Percentiles rank a stretch among this genome's conserved stretches.
phyloP scores from a whole-genome alignment of 495 filamentous ascomycete species.

The Penicillium tannophilum region DNA sequence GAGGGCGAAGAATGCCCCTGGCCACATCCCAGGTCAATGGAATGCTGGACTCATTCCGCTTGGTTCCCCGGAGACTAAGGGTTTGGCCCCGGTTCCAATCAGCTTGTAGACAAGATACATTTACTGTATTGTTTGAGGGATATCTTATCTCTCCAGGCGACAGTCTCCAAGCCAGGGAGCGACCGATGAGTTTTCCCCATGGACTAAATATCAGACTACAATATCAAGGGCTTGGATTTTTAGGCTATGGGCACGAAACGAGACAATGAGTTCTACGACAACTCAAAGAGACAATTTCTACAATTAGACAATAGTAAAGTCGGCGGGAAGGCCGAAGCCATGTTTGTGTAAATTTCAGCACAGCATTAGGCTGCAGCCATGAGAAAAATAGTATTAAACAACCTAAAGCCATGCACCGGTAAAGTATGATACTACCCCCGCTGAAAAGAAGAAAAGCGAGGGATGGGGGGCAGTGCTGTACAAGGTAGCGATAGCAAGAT shows the following conservation, averaged over 20 bases:
- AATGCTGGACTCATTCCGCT: slow-evolving; percentile 26
- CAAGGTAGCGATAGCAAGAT: slow-evolving; percentile 27
- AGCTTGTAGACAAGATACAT: neutral
- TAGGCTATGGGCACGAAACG: neutral
- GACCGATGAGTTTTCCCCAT: neutral
- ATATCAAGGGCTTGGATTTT: neutral
- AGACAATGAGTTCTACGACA: neutral
- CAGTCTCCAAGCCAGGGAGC: too few relatives aligned
- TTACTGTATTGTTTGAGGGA: neutral
- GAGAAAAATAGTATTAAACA: slow-evolving; percentile 37
- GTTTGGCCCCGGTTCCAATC: neutral
- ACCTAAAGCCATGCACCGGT: slow-evolving; percentile 29
- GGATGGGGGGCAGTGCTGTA: slow-evolving; percentile 22
- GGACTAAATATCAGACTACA: neutral
- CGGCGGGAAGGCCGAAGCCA: too few relatives aligned
- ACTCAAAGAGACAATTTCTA: neutral
- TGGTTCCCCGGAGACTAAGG: slow-evolving; percentile 9
- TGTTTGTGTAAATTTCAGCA: slow-evolving; percentile 11
- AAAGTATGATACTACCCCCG: slow-evolving; percentile 16
- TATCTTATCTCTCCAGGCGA: neutral
- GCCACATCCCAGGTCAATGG: slow-evolving; percentile 7
- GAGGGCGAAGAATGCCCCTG: slow-evolving; percentile 20
- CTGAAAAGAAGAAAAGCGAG: slow-evolving; percentile 16
- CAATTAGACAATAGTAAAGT: neutral
- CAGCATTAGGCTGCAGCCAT: slow-evolving; percentile 11